Evolutionary conservation across 495 filamentous ascomycete species (phyloP).

Genomic region (Penicillium coprophilum): DNA sequence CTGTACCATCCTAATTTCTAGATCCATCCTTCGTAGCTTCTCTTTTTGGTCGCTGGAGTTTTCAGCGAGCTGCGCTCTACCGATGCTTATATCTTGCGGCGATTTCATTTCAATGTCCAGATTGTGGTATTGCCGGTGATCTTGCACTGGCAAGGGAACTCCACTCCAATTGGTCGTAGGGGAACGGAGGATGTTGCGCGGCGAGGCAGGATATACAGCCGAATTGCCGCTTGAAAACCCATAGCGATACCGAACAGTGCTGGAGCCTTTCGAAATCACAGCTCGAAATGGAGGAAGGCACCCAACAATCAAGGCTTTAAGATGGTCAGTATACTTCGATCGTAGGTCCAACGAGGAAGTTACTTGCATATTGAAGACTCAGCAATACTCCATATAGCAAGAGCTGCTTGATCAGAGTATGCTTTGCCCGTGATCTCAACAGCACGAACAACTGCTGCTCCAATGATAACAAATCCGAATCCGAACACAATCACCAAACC

Average conservation of each 20-base stretch:
- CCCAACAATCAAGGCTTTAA: constrained; percentile 47
- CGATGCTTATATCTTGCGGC: constrained; percentile 6
- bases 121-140: background rate
- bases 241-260: constrained; percentile 7
- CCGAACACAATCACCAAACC: constrained; percentile 33
- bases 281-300: constrained; percentile 50
- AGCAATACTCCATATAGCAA: constrained; percentile 35
- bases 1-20: constrained; percentile 22
- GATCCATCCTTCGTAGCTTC: background rate
- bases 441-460: constrained; percentile 34
- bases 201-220: background rate
- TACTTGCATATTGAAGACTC: constrained; percentile 35
- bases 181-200: constrained; percentile 2
- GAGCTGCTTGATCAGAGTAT: constrained; percentile 22
- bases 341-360: no score
- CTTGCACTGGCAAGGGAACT: constrained; percentile 7
- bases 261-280: constrained; percentile 17
- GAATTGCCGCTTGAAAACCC: background rate
- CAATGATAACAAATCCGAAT: constrained; percentile 35
- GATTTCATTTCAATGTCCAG: constrained; percentile 10
- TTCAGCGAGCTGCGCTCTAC: background rate
- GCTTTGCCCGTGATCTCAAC: constrained; percentile 28
- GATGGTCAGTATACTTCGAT: background rate
- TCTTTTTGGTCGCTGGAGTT: background rate
- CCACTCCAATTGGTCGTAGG: constrained; percentile 8